phyloP scores from a whole-genome alignment of 257 asterid species.

The Capsicum pubescens region DNA sequence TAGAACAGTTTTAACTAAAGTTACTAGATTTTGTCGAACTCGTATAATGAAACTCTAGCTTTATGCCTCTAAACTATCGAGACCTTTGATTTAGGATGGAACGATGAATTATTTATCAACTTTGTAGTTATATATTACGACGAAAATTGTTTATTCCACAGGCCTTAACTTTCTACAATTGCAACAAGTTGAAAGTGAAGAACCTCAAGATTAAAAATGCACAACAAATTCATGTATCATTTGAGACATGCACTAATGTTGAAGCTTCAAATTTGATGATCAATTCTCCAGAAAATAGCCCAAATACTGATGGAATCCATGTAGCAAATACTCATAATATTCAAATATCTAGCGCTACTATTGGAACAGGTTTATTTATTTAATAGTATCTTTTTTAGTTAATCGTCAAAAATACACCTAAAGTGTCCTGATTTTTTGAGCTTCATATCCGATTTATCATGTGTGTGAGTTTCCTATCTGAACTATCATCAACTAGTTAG shows the following conservation, averaged over 20 bases:
- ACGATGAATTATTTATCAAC: neutral
- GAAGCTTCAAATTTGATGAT: constrained; percentile 56
- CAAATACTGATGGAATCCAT: constrained; percentile 93
- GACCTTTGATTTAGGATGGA: neutral
- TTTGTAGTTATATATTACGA: neutral
- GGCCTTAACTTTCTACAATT: constrained; percentile 71
- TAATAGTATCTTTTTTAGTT: neutral
- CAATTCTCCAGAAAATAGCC: constrained; percentile 61
- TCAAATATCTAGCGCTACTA: constrained; percentile 50
- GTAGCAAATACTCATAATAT: constrained; percentile 56
- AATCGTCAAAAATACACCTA: too few species aligned
- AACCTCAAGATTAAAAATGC: constrained; percentile 54
- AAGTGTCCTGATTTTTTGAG: too few species aligned
- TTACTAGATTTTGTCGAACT: neutral
- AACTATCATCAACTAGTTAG: too few species aligned
- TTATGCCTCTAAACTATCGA: neutral
- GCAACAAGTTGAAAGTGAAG: constrained; percentile 60
- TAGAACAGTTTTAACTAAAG: neutral
- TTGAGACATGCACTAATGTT: constrained; percentile 54
- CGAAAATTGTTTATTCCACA: constrained; percentile 35
- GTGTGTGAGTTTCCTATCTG: too few species aligned
- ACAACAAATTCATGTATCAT: constrained; percentile 73
- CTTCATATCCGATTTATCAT: too few species aligned
- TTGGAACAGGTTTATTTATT: constrained; percentile 62
- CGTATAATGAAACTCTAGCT: neutral